These are phyloP conservation scores for Wickerhamiella musiphila DNA, from an alignment of 805 yeast species.

Conservation along the genomic window DNA sequence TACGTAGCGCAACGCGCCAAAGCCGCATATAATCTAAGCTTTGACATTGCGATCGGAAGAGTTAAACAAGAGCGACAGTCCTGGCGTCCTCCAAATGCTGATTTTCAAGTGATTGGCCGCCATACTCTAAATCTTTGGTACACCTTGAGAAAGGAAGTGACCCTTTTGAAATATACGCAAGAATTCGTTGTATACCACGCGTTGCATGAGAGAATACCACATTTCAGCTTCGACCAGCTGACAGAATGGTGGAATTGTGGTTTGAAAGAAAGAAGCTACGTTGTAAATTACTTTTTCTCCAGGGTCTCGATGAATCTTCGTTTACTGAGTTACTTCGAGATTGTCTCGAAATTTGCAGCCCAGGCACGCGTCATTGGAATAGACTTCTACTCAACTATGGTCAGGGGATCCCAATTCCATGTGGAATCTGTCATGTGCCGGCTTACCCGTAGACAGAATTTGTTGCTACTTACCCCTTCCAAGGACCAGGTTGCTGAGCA, in stretches of 20 bases:
- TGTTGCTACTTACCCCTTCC: conserved; percentile 59
- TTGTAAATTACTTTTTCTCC: conserved; percentile 30
- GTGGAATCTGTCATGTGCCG: conserved; percentile 74
- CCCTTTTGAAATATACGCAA: conserved; percentile 48
- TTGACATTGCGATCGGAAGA: not conserved
- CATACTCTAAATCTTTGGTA: conserved; percentile 82
- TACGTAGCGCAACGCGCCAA: conserved; percentile 48
- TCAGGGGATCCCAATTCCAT: conserved; percentile 85
- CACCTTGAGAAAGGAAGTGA: conserved; percentile 41
- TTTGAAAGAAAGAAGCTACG: conserved; percentile 19
- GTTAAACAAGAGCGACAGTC: not conserved
- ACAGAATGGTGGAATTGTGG: conserved; percentile 28
- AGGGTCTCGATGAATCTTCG: conserved; percentile 29
- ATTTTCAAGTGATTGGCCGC: conserved; percentile 54
- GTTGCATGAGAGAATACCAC: conserved; percentile 53
- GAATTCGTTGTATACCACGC: conserved; percentile 61
- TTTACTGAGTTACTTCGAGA: conserved; percentile 43
- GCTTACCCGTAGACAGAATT: conserved; percentile 60
- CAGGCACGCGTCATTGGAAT: conserved; percentile 76
- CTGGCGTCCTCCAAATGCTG: conserved; percentile 38
- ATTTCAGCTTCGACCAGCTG: conserved; percentile 31
- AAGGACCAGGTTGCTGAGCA: conserved; percentile 67
- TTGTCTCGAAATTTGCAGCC: conserved; percentile 56
- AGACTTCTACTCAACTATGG: conserved; percentile 73
- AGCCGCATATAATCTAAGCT: not conserved